These are phyloP conservation scores for Parastagonospora avenae DNA, from an alignment of 2,329 filamentous ascomycete genomes.

Conservation along the genomic window DNA sequence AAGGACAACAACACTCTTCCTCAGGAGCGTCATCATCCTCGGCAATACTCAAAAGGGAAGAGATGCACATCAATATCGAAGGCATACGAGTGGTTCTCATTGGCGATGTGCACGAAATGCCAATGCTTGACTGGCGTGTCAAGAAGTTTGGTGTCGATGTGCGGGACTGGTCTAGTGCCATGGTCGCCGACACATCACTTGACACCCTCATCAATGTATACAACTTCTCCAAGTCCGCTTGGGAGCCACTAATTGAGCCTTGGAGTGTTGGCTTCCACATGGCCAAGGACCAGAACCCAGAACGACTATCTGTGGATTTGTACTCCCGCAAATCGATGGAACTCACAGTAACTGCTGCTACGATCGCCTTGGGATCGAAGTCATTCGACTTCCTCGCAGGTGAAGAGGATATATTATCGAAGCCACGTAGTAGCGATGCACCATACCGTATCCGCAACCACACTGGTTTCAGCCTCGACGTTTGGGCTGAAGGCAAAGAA, in stretches of 20 bases:
- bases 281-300: slow-evolving; percentile 74
- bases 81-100: slow-evolving; percentile 93
- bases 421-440: slow-evolving; percentile 87
- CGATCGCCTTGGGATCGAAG: slow-evolving; percentile 90
- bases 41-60: slow-evolving; percentile 70
- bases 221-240: slow-evolving; percentile 98
- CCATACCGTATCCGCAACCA: slow-evolving; percentile 95
- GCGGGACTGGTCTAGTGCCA: slow-evolving; percentile 85
- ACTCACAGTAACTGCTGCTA: slow-evolving; percentile 88
- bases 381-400: slow-evolving; percentile 87
- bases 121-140: slow-evolving; percentile 90
- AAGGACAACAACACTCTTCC: slow-evolving; percentile 57
- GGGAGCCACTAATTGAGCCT: slow-evolving; percentile 95
- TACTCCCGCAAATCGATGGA: slow-evolving; percentile 91
- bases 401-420: slow-evolving; percentile 89
- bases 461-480: slow-evolving; percentile 86
- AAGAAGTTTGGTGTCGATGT: slow-evolving; percentile 86
- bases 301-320: slow-evolving; percentile 80
- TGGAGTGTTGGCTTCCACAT: slow-evolving; percentile 95
- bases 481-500: slow-evolving; percentile 75
- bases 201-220: slow-evolving; percentile 96
- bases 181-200: slow-evolving; percentile 87
- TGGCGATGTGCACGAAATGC: slow-evolving; percentile 92
- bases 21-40: slow-evolving; percentile 58
- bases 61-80: slow-evolving; percentile 83